Base-by-base conservation (phyloP, 257 asterid genomes). In the Fraxinus anomala region DNA sequence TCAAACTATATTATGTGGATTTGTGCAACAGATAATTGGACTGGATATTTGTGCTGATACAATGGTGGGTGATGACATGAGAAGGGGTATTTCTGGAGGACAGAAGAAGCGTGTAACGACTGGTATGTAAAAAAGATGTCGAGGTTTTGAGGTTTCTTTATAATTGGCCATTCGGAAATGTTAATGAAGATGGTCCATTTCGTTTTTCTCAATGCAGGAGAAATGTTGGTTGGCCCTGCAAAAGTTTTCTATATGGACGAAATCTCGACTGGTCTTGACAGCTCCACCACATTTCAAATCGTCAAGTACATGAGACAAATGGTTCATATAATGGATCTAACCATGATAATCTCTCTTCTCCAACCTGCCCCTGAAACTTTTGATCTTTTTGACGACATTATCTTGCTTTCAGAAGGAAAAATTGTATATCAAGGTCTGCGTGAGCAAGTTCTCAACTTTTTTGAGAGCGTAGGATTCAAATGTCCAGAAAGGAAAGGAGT, bases 151-250 rank as follows among this genome's bases (percentile, higher is more conserved):
- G 31, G 65, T 54, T 10, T 47, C 65, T 49, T 49, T 54, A 17
- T 5, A n/a, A 54, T 61, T 54, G 65, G 10, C 26, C 11, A 34
- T 30, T 34, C 26, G 26, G 44, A 69, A 49, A 10, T 73, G 51
- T 17, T 51, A 17, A 28, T 16, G 28, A 24, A 21, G 31, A 5
- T 47, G 24, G 8, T 47, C 49, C 23, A 0, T 23, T 71, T 61
- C 63, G n/a, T 42, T 68, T 56, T 11, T 33, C 23, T 21, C 23
- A 49, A 67, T 86, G 83, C 79, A 88, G 92, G 92, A 49, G 95
- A 90, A 73, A 88, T 90, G 95, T 77, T 90, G 91, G 95, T 90
- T 7, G 92, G 91, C 44, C 96, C 96, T 5, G 91, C 96, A 77
- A 89, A 89, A 81, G 91, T 90, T 24, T 87, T 87, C 82, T 83